Percentiles rank a stretch among this genome's conserved stretches.
phyloP scores from a whole-genome alignment of 768 basidiomycete species.

The Serpula lacrymans region DNA sequence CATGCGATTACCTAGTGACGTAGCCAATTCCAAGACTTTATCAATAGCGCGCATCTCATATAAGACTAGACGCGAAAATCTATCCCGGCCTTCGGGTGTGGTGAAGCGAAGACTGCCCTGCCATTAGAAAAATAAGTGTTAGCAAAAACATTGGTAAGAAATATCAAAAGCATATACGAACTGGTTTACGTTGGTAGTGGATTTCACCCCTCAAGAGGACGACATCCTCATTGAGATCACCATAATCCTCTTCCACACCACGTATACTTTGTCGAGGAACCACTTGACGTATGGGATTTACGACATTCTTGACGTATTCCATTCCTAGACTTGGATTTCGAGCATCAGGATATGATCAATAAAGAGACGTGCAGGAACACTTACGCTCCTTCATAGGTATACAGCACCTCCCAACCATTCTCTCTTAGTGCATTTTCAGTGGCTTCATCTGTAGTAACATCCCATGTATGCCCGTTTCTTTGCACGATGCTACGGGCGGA shows the following conservation, averaged over 20 bases:
- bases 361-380: slow-evolving; percentile 8
- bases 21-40: slow-evolving; percentile 14
- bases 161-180: slow-evolving; percentile 3
- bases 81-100: slow-evolving; percentile 14
- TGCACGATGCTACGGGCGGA: slow-evolving; percentile 11
- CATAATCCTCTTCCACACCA: slow-evolving; percentile 29
- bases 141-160: too few species aligned
- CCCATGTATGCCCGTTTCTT: slow-evolving; percentile 3
- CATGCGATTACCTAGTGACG: slow-evolving; percentile 19
- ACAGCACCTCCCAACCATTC: slow-evolving; percentile 28
- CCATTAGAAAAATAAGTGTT: background rate
- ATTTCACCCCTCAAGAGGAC: slow-evolving; percentile 29
- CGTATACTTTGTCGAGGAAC: slow-evolving; percentile 18
- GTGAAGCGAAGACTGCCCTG: slow-evolving; percentile 20
- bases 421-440: slow-evolving; percentile 20
- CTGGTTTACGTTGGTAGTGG: slow-evolving; percentile 26
- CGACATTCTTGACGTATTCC: slow-evolving; percentile 32
- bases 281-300: slow-evolving; percentile 26
- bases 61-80: slow-evolving; percentile 13
- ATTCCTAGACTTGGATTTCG: slow-evolving; percentile 23
- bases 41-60: slow-evolving; percentile 12
- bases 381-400: slow-evolving; percentile 32
- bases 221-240: slow-evolving; percentile 21
- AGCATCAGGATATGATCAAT: too few species aligned
- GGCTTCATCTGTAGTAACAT: slow-evolving; percentile 18